A percentile compares a stretch with the other conserved stretches of the same genome.
Conservation (phyloP, 805 yeast genomes). For the Lipomyces yamadae region DNA sequence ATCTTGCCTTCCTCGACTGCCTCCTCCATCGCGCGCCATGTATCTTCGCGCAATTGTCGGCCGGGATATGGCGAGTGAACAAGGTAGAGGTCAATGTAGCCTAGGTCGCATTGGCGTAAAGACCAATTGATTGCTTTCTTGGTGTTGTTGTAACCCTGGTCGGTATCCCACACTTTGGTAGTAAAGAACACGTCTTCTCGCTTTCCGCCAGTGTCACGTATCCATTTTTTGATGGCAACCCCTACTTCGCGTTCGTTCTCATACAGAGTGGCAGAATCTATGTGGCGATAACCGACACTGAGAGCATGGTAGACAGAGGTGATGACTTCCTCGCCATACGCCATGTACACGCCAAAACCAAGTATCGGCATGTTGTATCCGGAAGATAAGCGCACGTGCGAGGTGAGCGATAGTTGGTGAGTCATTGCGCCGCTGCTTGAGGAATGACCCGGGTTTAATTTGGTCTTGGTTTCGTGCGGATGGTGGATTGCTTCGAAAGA, state of each 20-base stretch:
- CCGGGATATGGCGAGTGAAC: slow-evolving; percentile 59
- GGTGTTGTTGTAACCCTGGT: slow-evolving; percentile 57
- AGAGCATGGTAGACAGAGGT: slow-evolving; percentile 72
- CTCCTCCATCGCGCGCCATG: slow-evolving; percentile 78
- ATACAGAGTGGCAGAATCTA: slow-evolving; percentile 76
- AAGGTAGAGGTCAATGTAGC: slow-evolving; percentile 68
- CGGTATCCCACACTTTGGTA: slow-evolving; percentile 44
- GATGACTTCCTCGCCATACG: slow-evolving; percentile 59
- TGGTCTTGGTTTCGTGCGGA: background rate
- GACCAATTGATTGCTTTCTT: slow-evolving; percentile 64
- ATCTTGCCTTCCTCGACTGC: slow-evolving; percentile 62
- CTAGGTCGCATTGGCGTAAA: slow-evolving; percentile 52
- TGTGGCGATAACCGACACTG: slow-evolving; percentile 77
- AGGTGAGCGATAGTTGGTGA: slow-evolving; percentile 12
- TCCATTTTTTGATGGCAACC: slow-evolving; percentile 53
- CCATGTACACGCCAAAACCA: slow-evolving; percentile 86
- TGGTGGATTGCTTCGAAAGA: background rate
- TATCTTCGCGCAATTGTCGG: slow-evolving; percentile 59
- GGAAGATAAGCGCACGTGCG: slow-evolving; percentile 45
- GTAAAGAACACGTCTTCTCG: slow-evolving; percentile 48
- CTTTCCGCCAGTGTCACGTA: slow-evolving; percentile 49
- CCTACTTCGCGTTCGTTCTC: slow-evolving; percentile 73
- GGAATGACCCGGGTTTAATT: background rate
- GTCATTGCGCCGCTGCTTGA: slow-evolving; percentile 1
- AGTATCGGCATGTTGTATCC: slow-evolving; percentile 75